Conservation (phyloP, 2,329 filamentous ascomycete genomes). For the Penicillium digitatum region DNA sequence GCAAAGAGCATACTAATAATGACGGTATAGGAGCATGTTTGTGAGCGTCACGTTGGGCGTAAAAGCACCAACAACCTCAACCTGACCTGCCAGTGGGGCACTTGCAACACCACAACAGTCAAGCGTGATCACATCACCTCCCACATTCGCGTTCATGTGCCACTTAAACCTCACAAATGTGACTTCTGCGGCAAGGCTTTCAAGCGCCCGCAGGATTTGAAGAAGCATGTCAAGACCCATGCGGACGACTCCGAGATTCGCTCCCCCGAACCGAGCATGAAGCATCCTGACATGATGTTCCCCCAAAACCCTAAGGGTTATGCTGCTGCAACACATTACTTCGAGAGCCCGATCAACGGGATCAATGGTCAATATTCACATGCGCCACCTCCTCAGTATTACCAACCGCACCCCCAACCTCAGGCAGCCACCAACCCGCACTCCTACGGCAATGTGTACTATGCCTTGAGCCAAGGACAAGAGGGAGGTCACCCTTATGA, state of each 20-base stretch:
- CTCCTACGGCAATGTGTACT: slow-evolving; percentile 72
- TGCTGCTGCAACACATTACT: slow-evolving; percentile 53
- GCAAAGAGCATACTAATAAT: neutral
- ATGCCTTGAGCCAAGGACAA: slow-evolving; percentile 64
- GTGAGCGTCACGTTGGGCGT: slow-evolving; percentile 94
- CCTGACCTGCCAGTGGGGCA: slow-evolving; percentile 94
- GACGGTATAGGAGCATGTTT: slow-evolving; percentile 77
- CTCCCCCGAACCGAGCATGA: slow-evolving; percentile 57
- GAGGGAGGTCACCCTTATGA: slow-evolving; percentile 63
- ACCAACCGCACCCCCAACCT: slow-evolving; percentile 53
- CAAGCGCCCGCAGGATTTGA: slow-evolving; percentile 96
- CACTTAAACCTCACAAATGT: slow-evolving; percentile 97
- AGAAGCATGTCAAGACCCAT: slow-evolving; percentile 99
- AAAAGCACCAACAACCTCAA: slow-evolving; percentile 99
- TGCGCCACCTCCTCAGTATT: slow-evolving; percentile 50
- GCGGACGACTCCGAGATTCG: slow-evolving; percentile 84
- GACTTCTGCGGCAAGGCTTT: slow-evolving; percentile 98
- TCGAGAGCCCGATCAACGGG: slow-evolving; percentile 49
- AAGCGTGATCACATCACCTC: slow-evolving; percentile 99
- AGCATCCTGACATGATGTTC: slow-evolving; percentile 43
- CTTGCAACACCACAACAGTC: slow-evolving; percentile 91
- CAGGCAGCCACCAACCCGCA: slow-evolving; percentile 49
- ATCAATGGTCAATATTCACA: slow-evolving; percentile 41
- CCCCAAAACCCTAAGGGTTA: slow-evolving; percentile 40
- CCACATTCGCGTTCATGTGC: slow-evolving; percentile 97